Base-by-base conservation (phyloP, 164 flowering plant species). In the Malania oleifera region DNA sequence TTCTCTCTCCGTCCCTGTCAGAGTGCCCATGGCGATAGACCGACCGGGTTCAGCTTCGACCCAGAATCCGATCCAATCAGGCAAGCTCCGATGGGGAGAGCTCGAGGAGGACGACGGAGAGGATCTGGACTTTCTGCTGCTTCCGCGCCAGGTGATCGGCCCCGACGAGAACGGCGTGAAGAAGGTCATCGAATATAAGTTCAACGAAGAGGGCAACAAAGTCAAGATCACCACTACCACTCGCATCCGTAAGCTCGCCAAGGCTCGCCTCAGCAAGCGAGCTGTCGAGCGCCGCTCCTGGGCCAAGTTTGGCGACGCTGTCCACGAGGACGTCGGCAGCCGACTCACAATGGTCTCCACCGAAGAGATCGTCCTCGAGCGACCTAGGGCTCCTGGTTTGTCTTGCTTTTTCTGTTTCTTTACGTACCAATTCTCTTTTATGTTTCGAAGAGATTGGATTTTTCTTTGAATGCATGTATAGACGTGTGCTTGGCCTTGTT, bases 251-350 rank as follows among this genome's bases (percentile, higher is more conserved):
- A 87, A 90, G 68, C 82, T 84, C 17, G 95, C 91, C 45, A 75
- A 82, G 56, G 86, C 93, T 0, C 79, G 85, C 1, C 74, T 90
- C 34, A 85, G 82, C 69, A 90, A 87, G 59, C 71, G 81, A 6
- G 96, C 98, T 4, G 22, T 88, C 0, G 90, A 91, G 79, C 73
- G 98, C 10, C 73, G 98, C 6, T 65, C 77, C 2, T 88, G 98
- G 97, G 53, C 80, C 17, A 87, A 87, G 68, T 90, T 90, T 39
- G 97, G 97, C 9, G 93, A 85, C 46, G 95, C 85, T 11, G 89
- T 82, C 1, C 78, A 67, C 12, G 91, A 83, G 61, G 95, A 87
- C 29, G 82, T 75, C 11, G 83, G 86, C 10, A 60, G 63, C 20
- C 54, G 85, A 11, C 86, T 87, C 18, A 85, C 97, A 53, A 82